These are phyloP conservation scores for Acephala macrosclerotiorum DNA, from an alignment of 2,329 filamentous ascomycete genomes.

Conservation along the genomic window DNA sequence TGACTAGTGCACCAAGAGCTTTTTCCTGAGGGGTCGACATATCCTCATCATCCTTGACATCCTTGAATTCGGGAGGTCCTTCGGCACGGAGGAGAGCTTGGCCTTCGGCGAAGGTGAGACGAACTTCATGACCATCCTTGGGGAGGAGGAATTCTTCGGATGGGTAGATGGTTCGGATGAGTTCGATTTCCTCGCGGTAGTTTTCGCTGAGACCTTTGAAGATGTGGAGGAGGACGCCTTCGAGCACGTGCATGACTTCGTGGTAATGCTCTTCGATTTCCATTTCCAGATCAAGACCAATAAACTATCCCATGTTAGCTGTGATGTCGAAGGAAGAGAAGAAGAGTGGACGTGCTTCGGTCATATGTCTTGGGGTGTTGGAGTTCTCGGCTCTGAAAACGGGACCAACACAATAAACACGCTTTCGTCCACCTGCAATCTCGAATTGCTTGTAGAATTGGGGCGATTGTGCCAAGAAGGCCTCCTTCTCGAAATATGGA, in stretches of 20 bases:
- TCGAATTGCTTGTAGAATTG: constrained; percentile 91
- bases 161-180: constrained; percentile 76
- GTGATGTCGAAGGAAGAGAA: constrained; percentile 20
- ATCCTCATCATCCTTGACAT: constrained; percentile 80
- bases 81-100: constrained; percentile 80
- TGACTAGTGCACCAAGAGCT: constrained; percentile 85
- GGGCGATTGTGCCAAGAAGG: constrained; percentile 80
- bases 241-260: constrained; percentile 76
- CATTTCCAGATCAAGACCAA: constrained; percentile 89
- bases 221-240: constrained; percentile 78
- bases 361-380: constrained; percentile 86
- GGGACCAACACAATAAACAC: constrained; percentile 79
- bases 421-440: constrained; percentile 79
- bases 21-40: constrained; percentile 85
- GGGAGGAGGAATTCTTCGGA: constrained; percentile 81
- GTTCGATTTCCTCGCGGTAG: constrained; percentile 75
- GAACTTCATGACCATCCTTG: constrained; percentile 75
- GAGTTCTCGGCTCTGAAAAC: constrained; percentile 89
- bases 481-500: constrained; percentile 86
- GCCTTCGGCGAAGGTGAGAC: constrained; percentile 79
- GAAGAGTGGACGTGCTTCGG: constrained; percentile 59
- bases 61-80: constrained; percentile 69
- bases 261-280: constrained; percentile 81
- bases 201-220: constrained; percentile 72
- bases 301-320: constrained; percentile 62